Evolutionary conservation across 164 flowering plant species (phyloP).

Genomic region (Liriodendron chinense): DNA sequence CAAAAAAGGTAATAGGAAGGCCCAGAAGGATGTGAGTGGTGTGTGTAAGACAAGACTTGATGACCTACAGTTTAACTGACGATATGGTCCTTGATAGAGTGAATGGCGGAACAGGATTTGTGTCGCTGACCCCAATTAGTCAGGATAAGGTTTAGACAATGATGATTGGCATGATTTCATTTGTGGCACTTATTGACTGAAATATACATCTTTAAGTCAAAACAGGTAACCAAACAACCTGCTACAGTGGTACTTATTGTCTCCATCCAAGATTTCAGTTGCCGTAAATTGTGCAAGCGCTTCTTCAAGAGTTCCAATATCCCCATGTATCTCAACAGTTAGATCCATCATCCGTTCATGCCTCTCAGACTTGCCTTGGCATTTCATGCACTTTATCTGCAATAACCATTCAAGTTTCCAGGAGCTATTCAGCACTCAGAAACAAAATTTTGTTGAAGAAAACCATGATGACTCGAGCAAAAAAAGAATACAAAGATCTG

Average conservation of each 20-base stretch:
- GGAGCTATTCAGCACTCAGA: neutral
- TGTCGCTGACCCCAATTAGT: too few species aligned
- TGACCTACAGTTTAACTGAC: too few species aligned
- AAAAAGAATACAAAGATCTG: neutral
- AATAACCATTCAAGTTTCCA: slow-evolving; percentile 8
- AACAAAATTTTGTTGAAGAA: neutral
- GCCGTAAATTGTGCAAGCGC: slow-evolving; percentile 70
- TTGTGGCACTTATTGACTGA: too few species aligned
- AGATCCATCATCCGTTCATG: slow-evolving; percentile 93
- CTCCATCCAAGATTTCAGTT: slow-evolving; percentile 84
- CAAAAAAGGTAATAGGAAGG: too few species aligned
- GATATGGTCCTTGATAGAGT: too few species aligned
- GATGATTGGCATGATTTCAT: too few species aligned
- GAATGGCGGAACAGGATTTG: too few species aligned
- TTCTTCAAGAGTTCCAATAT: slow-evolving; percentile 74
- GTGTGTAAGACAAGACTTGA: too few species aligned
- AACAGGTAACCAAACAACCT: slow-evolving; percentile 40
- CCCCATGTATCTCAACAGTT: slow-evolving; percentile 86
- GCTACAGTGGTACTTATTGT: slow-evolving; percentile 81
- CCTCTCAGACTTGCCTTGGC: slow-evolving; percentile 68
- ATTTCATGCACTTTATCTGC: slow-evolving; percentile 86
- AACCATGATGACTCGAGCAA: neutral
- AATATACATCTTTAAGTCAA: too few species aligned
- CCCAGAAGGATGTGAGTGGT: too few species aligned
- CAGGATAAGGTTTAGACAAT: too few species aligned